phyloP scores from a whole-genome alignment of 805 yeast genomes.

The Cyberlindnera lachancei region DNA sequence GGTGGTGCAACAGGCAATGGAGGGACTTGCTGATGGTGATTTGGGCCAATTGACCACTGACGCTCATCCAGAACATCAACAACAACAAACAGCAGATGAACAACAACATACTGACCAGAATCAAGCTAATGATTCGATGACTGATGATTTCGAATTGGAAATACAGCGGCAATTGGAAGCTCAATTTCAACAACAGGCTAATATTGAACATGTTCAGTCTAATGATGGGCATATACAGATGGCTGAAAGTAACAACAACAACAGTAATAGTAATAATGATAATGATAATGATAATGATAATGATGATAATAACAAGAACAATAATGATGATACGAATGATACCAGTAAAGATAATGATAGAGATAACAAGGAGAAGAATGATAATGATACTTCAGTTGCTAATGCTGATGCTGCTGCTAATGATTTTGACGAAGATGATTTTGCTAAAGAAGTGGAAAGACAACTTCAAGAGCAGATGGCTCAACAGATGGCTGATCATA shows the following conservation, averaged over 20 bases:
- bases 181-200: constrained; percentile 10
- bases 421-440: constrained; percentile 18
- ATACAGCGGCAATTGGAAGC: constrained; percentile 20
- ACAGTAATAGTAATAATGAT: constrained; percentile 1
- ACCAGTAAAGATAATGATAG: constrained; percentile 18
- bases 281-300: not conserved
- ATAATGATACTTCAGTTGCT: not conserved
- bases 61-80: constrained; percentile 5
- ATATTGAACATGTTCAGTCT: not conserved
- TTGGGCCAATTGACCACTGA: no score
- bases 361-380: constrained; percentile 18
- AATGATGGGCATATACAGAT: not conserved
- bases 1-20: constrained; percentile 34
- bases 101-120: constrained; percentile 1
- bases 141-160: constrained; percentile 18
- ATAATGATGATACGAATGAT: constrained; percentile 1
- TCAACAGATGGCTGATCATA: constrained; percentile 2
- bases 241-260: not conserved
- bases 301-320: not conserved
- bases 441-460: constrained; percentile 22
- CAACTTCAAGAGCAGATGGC: constrained; percentile 17
- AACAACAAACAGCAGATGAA: constrained; percentile 1
- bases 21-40: constrained; percentile 12
- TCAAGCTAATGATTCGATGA: constrained; percentile 2
- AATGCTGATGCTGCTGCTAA: constrained; percentile 1